Evolutionary conservation across 495 filamentous ascomycete species (phyloP).

Genomic region (Clavariopsis aquatica): DNA sequence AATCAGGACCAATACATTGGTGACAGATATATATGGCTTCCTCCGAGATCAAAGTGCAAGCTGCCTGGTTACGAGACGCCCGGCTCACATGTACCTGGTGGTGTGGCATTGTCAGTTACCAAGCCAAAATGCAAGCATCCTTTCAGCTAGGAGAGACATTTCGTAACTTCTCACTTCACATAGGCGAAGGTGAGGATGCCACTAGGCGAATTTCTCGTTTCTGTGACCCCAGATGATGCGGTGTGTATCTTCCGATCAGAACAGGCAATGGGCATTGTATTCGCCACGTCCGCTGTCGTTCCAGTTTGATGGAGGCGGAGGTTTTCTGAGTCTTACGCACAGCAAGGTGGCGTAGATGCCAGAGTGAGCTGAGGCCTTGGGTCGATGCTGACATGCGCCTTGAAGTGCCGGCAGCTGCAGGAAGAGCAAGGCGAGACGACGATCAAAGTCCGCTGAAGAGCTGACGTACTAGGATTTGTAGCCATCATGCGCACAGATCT

Average conservation of each 20-base stretch:
- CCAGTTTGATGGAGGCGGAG: conserved; percentile 13
- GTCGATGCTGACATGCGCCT: neutral
- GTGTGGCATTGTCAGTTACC: conserved; percentile 10
- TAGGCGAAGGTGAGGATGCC: conserved; percentile 4
- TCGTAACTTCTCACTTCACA: conserved; percentile 12
- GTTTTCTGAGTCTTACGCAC: conserved; percentile 26
- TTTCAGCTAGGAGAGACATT: conserved; percentile 6
- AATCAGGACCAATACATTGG: conserved; percentile 2
- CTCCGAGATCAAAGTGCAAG: neutral
- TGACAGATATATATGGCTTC: conserved; percentile 20
- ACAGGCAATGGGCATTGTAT: neutral
- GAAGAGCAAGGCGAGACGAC: neutral
- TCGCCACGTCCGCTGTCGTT: neutral
- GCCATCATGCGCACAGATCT: neutral
- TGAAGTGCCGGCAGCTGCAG: conserved; percentile 14
- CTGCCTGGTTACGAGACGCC: neutral
- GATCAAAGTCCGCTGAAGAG: conserved; percentile 2
- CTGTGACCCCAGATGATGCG: neutral
- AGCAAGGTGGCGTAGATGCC: conserved; percentile 26
- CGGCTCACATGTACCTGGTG: neutral
- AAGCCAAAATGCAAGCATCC: neutral
- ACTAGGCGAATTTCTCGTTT: neutral
- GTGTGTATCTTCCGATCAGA: neutral
- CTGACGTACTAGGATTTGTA: conserved; percentile 6
- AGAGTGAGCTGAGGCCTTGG: conserved; percentile 25